Evolutionary conservation across 164 flowering plant species (phyloP).

Genomic region (Piper betle): DNA sequence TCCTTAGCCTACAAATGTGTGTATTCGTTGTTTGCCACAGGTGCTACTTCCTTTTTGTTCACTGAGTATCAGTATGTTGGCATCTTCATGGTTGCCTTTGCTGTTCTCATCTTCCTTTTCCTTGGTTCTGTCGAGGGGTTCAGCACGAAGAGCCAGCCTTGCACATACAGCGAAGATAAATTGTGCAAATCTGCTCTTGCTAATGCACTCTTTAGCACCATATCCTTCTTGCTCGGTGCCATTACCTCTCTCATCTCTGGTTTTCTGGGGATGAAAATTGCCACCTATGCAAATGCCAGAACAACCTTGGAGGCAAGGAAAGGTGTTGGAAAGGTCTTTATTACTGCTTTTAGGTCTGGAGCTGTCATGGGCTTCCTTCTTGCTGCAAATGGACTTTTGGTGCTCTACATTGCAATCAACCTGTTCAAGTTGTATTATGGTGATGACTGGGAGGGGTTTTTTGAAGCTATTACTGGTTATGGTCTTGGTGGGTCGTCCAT

Average conservation of each 20-base stretch:
- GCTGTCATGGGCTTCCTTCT: slow-evolving; percentile 90
- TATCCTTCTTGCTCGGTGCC: slow-evolving; percentile 71
- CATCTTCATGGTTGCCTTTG: slow-evolving; percentile 69
- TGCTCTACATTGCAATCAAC: slow-evolving; percentile 54
- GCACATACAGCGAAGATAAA: slow-evolving; percentile 35
- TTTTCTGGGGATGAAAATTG: slow-evolving; percentile 84
- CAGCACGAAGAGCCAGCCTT: slow-evolving; percentile 58
- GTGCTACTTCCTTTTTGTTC: slow-evolving; percentile 13
- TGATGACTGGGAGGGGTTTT: slow-evolving; percentile 82
- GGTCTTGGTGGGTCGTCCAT: slow-evolving; percentile 86
- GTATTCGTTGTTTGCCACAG: slow-evolving; percentile 2
- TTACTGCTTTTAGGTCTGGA: slow-evolving; percentile 68
- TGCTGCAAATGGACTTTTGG: slow-evolving; percentile 77
- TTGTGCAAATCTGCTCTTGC: slow-evolving; percentile 75
- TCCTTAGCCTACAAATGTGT: too few species aligned
- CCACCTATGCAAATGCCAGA: slow-evolving; percentile 83
- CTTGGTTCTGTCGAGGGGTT: slow-evolving; percentile 81
- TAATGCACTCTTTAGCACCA: slow-evolving; percentile 65
- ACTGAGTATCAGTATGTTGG: slow-evolving; percentile 67
- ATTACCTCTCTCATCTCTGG: slow-evolving; percentile 72
- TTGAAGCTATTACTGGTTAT: slow-evolving; percentile 79
- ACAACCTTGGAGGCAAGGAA: slow-evolving; percentile 78
- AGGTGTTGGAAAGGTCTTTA: slow-evolving; percentile 83
- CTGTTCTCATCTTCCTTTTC: slow-evolving; percentile 60
- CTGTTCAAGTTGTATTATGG: slow-evolving; percentile 67